A percentile compares a stretch with the other conserved stretches of the same genome.
Conservation (phyloP, 257 asterid species). For the Solanum sitiens region DNA sequence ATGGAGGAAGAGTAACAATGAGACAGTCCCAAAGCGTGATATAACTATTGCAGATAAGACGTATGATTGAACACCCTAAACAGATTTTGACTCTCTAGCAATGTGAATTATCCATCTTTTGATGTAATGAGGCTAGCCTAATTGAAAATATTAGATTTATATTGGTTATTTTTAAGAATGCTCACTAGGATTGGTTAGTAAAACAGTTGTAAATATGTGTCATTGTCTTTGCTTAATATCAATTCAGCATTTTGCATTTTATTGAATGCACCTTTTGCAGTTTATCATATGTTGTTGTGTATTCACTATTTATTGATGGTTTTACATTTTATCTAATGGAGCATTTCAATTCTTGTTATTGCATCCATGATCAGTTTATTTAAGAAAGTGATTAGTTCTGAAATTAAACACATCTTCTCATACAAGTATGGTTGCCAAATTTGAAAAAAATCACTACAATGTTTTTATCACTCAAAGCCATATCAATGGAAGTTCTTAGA, state of each 20-base stretch:
- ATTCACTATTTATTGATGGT: background rate
- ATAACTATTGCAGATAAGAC: slow-evolving; percentile 87
- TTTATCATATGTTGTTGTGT: background rate
- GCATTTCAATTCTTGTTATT: background rate
- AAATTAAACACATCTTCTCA: no score
- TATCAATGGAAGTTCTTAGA: no score
- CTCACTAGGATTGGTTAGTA: background rate
- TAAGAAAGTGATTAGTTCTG: no score
- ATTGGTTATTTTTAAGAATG: background rate
- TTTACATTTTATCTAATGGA: background rate
- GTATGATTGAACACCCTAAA: slow-evolving; percentile 20
- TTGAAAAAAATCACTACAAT: no score
- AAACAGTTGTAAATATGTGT: background rate
- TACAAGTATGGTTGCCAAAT: no score
- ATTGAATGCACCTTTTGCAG: background rate
- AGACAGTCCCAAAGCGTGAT: slow-evolving; percentile 75
- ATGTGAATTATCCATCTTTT: background rate
- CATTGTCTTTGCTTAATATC: background rate
- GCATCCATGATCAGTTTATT: background rate
- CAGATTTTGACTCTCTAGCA: background rate
- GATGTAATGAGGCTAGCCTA: background rate
- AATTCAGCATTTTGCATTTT: background rate
- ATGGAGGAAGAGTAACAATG: slow-evolving; percentile 74
- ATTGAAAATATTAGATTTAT: background rate
- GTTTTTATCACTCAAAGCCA: no score